Conservation (phyloP, 2,329 filamentous ascomycete genomes). For the Exserohilum turcica region DNA sequence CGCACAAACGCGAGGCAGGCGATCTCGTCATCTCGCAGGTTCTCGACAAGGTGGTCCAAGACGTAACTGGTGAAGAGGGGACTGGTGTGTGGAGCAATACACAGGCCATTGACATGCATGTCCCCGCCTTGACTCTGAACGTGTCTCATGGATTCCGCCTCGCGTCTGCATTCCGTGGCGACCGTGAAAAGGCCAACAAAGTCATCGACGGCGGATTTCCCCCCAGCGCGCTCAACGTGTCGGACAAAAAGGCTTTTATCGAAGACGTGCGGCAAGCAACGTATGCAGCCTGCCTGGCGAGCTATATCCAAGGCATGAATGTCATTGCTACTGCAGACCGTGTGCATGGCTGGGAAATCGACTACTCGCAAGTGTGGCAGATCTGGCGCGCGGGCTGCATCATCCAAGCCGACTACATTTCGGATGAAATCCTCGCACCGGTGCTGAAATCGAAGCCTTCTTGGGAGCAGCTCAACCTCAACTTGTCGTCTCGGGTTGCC, state of each 20-base stretch:
- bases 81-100: conserved; percentile 70
- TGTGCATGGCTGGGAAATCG: conserved; percentile 64
- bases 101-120: conserved; percentile 65
- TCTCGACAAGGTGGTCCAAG: conserved; percentile 73
- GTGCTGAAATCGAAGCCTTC: conserved; percentile 46
- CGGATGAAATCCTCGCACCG: conserved; percentile 59
- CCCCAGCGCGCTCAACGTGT: conserved; percentile 40
- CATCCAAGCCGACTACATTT: conserved; percentile 70
- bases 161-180: conserved; percentile 64
- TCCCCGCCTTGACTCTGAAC: conserved; percentile 68
- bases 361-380: conserved; percentile 58
- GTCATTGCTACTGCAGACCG: conserved; percentile 64
- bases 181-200: conserved; percentile 59
- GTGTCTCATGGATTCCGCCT: conserved; percentile 67
- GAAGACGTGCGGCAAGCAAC: conserved; percentile 65
- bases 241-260: conserved; percentile 54
- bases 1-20: conserved; percentile 54
- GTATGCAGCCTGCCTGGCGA: conserved; percentile 65
- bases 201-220: conserved; percentile 52
- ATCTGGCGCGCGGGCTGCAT: conserved; percentile 75
- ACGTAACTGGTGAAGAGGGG: conserved; percentile 68
- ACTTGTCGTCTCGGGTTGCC: conserved; percentile 53
- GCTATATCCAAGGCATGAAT: conserved; percentile 70
- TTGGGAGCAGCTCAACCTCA: conserved; percentile 55
- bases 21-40: conserved; percentile 64